Evolutionary conservation across 352 stramenopile genomes (phyloP).

Genomic region (Globisporangium radiosum): DNA sequence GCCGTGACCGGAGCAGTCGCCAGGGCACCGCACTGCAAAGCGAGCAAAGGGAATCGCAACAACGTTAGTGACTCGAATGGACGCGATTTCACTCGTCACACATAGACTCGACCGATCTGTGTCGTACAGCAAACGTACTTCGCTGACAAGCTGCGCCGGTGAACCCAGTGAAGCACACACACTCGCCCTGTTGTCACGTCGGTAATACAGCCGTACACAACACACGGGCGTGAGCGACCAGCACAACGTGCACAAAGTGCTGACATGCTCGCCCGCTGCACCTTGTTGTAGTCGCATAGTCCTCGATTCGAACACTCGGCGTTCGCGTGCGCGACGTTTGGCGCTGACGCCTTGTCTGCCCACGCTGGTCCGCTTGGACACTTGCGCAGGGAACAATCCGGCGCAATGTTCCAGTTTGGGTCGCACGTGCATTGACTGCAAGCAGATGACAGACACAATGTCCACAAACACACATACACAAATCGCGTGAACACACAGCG

Average conservation of each 20-base stretch:
- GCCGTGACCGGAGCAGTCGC: conserved; percentile 56
- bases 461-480: too few relatives aligned
- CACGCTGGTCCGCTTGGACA: conserved; percentile 68
- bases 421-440: conserved; percentile 67
- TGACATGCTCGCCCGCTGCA: conserved; percentile 1
- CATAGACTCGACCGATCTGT: background rate
- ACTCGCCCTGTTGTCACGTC: conserved; percentile 30
- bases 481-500: too few relatives aligned
- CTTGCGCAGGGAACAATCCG: conserved; percentile 63
- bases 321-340: conserved; percentile 44
- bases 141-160: conserved; percentile 54
- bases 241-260: too few relatives aligned
- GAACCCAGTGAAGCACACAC: conserved; percentile 46
- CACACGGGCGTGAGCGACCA: too few relatives aligned
- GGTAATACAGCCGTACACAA: too few relatives aligned
- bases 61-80: background rate
- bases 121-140: conserved; percentile 18
- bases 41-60: background rate
- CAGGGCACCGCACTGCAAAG: conserved; percentile 40
- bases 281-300: conserved; percentile 53
- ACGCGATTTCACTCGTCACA: background rate
- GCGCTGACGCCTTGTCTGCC: conserved; percentile 68
- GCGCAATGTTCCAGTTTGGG: conserved; percentile 43
- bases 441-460: background rate
- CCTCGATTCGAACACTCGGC: conserved; percentile 62